Base-by-base conservation (phyloP, 768 basidiomycete genomes). In the Lepiota brunneoincarnata region DNA sequence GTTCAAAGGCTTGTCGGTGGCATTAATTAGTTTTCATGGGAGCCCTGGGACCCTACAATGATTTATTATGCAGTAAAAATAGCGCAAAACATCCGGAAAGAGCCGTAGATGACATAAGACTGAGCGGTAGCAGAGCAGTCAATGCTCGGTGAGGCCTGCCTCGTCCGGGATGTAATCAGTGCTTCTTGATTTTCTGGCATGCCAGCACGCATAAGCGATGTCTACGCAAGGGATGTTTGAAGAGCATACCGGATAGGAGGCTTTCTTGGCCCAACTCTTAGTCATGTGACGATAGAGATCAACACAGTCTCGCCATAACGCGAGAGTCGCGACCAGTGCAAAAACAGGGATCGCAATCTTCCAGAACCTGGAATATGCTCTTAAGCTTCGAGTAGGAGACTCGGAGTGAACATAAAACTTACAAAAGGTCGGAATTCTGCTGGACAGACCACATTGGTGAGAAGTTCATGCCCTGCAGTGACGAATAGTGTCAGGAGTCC, bases 401-500 rank as follows among this genome's bases (percentile, higher is more conserved):
- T 38, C 21, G 49, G 36, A 36, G 41, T 18, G n/a, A 43, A 24
- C 6, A 53, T 46, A 38, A 23, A 6, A 66, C 77, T 39, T 57
- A 81, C 79, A 81, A 57, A 18, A 73, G n/a, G 60, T 83, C 81
- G 12, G 75, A 73, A 55, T 76, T 61, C 1, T 75, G 49, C 1
- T 77, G 28, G 15, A 83, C 68, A 34, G 76, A 71, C 77, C 76
- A 78, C 75, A 86, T 80, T 24, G 38, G 35, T 0, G 63, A 49
- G 58, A 87, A 86, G 70, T 87, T 86, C 85, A 87, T 87, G 43
- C 84, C 83, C 84, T 86, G 51, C 10, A 46, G 14, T 42, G 43
- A 35, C 44, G 24, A 38, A 11, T 41, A 44, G 46, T 20, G 36
- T 20, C 23, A 18, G 40, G 37, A 6, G 17, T 14, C 21, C 37